A percentile compares a stretch with the other conserved stretches of the same genome.
phyloP scores from a whole-genome alignment of 192 early-diverging fungal genomes.

The Backusella parvicylindrica region DNA sequence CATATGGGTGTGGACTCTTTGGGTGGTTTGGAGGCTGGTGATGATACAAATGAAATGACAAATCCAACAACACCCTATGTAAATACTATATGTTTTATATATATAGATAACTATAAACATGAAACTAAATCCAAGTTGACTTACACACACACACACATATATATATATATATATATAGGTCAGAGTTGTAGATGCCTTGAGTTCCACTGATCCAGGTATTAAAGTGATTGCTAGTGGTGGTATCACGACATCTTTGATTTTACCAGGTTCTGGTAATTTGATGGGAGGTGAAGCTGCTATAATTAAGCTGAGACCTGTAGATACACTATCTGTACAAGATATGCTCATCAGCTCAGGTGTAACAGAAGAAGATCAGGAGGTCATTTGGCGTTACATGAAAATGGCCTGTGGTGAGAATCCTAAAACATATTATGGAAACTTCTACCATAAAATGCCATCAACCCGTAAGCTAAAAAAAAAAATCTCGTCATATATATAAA shows the following conservation, averaged over 20 bases:
- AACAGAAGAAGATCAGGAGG: conserved; percentile 24
- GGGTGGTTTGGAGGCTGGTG: conserved; percentile 35
- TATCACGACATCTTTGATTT: conserved; percentile 57
- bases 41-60: conserved; percentile 55
- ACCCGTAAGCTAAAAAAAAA: conserved; percentile 29
- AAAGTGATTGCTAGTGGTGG: conserved; percentile 50
- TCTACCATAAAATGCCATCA: conserved; percentile 25
- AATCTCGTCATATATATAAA: neutral
- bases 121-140: neutral
- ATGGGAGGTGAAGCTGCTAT: conserved; percentile 64
- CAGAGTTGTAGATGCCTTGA: conserved; percentile 51
- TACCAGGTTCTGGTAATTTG: conserved; percentile 60
- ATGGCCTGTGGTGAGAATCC: conserved; percentile 73
- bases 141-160: too few relatives aligned
- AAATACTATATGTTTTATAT: neutral
- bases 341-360: conserved; percentile 54
- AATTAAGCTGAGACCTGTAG: conserved; percentile 43
- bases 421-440: conserved; percentile 38
- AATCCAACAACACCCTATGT: conserved; percentile 45
- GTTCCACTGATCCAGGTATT: conserved; percentile 48
- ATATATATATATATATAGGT: conserved; percentile 14
- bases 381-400: conserved; percentile 58
- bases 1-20: conserved; percentile 50
- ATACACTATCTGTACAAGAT: conserved; percentile 44
- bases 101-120: neutral